Base-by-base conservation (phyloP, 2,329 filamentous ascomycete species). In the Paraconiothyrium brasiliense region DNA sequence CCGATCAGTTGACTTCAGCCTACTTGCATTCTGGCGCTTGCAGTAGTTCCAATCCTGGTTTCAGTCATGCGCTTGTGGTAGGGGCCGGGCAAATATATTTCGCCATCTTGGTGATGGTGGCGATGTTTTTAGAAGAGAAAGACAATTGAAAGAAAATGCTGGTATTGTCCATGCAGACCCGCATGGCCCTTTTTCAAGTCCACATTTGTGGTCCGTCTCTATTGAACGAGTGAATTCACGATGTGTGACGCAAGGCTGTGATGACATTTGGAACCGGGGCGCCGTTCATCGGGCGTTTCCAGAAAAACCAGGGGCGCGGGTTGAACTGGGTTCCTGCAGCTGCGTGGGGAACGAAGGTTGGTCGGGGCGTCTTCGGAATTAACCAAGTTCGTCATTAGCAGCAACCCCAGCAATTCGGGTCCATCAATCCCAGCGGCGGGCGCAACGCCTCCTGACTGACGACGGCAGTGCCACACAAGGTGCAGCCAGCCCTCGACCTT, bases 311-410 rank as follows among this genome's bases (percentile, higher is more conserved):
- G 61, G 61, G 43, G 57, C 34, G 58, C 35, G 58, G 51, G 22
- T 39, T 27, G 11, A 11, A 27, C 14, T 46, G 20, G 52, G 58
- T 64, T 64, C 62, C 58, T 61, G 62, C 62, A 64, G 48, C n/a
- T 30, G 37, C 46, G 47, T 35, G 46, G 24, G 48, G 48, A 51
- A 50, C 51, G 48, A 30, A 14, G 22, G 51, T 30, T 54, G 58
- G 56, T 61, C 50, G 20, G 48, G 50, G 58, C 61, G 20, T 44
- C 50, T 54, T 56, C 50, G 22, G 61, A 54, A 61, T 46, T 55
- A 46, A 37, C 52, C 62, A 46, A 39, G 54, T 35, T 32, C 49
- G 57, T 41, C 52, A 54, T 54, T 54, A 55, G 43, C 46, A 51
- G 44, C 54, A 8, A 3, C 51, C 51, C 51, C 51, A 54, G 37